These are phyloP conservation scores for Yamadazyma nakazawae DNA, from an alignment of 805 yeast genomes.

Conservation along the genomic window DNA sequence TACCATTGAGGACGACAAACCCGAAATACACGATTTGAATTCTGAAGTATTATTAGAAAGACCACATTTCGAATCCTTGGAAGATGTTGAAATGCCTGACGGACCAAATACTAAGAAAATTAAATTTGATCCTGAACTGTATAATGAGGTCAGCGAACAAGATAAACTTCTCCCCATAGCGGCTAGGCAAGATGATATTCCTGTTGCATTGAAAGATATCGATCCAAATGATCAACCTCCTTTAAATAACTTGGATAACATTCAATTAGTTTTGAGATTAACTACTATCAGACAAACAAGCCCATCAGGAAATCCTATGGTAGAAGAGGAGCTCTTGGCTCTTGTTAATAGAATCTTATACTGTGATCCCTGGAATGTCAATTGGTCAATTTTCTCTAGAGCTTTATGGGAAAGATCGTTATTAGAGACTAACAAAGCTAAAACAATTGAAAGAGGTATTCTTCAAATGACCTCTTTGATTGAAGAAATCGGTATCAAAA, in stretches of 20 bases:
- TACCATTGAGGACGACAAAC: constrained; percentile 20
- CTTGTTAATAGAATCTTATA: constrained; percentile 68
- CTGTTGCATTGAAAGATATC: constrained; percentile 45
- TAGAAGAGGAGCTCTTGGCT: constrained; percentile 81
- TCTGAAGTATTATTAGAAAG: constrained; percentile 77
- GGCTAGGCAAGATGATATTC: constrained; percentile 58
- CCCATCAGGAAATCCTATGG: constrained; percentile 67
- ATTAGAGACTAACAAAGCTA: constrained; percentile 73
- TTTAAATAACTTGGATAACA: constrained; percentile 62
- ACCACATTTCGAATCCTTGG: constrained; percentile 64
- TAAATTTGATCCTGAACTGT: constrained; percentile 35
- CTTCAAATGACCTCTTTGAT: constrained; percentile 89
- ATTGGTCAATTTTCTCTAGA: constrained; percentile 77
- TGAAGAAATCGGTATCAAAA: constrained; percentile 77
- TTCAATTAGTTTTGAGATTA: constrained; percentile 70
- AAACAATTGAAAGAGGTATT: constrained; percentile 91
- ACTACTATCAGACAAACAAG: constrained; percentile 63
- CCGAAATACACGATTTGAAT: constrained; percentile 59
- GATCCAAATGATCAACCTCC: constrained; percentile 85
- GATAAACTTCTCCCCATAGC: constrained; percentile 59
- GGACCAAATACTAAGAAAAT: constrained; percentile 36
- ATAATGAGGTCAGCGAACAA: constrained; percentile 18
- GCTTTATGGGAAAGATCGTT: constrained; percentile 89
- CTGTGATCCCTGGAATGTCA: constrained; percentile 37
- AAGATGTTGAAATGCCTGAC: constrained; percentile 38